A percentile compares a stretch with the other conserved stretches of the same genome.
These are phyloP conservation scores for Volvox africanus DNA, from an alignment of 139 green algal species.

Conservation along the genomic window DNA sequence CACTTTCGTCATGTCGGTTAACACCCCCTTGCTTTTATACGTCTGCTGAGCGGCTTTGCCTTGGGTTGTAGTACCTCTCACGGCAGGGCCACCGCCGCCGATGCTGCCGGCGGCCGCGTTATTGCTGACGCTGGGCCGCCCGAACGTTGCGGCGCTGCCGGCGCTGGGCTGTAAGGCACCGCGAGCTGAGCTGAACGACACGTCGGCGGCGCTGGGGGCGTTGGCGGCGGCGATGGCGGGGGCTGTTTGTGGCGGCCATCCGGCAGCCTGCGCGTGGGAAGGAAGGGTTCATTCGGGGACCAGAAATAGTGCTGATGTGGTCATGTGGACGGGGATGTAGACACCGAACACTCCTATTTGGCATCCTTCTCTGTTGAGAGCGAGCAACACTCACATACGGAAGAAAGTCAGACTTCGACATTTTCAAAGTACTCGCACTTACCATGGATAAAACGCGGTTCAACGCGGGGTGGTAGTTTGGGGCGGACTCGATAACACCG, in stretches of 20 bases:
- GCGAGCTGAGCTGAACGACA: not conserved
- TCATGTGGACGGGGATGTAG: too few species aligned
- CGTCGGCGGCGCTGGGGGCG: not conserved
- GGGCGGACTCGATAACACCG: not conserved
- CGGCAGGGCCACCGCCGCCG: not conserved
- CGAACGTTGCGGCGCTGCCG: not conserved
- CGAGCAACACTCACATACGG: too few species aligned
- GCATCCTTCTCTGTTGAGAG: too few species aligned
- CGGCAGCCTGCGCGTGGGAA: not conserved
- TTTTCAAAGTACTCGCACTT: too few species aligned
- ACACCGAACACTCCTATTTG: too few species aligned
- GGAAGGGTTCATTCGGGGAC: not conserved
- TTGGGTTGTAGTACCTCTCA: too few species aligned
- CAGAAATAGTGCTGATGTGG: too few species aligned
- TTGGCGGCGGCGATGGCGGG: not conserved
- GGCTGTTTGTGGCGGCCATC: not conserved
- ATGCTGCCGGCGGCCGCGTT: not conserved
- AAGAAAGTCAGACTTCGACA: too few species aligned
- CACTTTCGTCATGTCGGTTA: constrained; percentile 36
- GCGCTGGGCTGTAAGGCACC: not conserved
- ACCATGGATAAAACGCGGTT: not conserved
- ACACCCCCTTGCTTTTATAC: constrained; percentile 29
- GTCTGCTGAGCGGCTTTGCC: not conserved
- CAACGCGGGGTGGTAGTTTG: not conserved
- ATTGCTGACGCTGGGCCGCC: not conserved